Evolutionary conservation across 306 rosid species (phyloP), one percentile per base, ranked within the genome.

Genomic region (Glycine soja): DNA sequence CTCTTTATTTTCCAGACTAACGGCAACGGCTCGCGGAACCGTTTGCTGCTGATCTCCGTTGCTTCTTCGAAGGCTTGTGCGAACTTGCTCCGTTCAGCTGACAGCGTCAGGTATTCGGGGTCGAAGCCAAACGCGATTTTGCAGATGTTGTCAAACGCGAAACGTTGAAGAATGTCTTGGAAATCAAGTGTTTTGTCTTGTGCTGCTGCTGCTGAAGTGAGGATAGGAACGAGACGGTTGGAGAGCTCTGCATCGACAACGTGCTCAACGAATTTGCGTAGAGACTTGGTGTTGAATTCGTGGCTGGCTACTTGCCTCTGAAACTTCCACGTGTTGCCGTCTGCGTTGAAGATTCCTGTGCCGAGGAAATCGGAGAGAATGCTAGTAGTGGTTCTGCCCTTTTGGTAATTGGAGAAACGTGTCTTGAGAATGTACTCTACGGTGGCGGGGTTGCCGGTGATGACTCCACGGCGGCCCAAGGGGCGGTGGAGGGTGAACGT

Each of bases 381-480:
- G 0, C 0, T 0, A 2, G 74, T 46, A 13, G 72, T 38, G 61
- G 3, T 0, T 5, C 6, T 4, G 9, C 97, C 93, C 11, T 94
- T 94, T 10, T 62, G 71, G 82, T 91, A 94, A 52, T 18, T 69
- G 12, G 82, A 63, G 81, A 92, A 92, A 12, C 71, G 74, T 64
- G 83, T 87, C 81, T 91, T 91, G 83, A 94, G 96, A n/a, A 94
- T 90, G 83, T 92, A 89, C 3, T 88, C 87, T 1, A 94, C 97
- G 3, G 68, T 90, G 62, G 86, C 63, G 10, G 97, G 94, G 81
- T 91, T 87, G 30, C 77, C 94, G 8, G 96, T 89, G 61, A 90
- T 0, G 68, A 91, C 47, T 42, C 36, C 13, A 0, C 30, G 67
- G 3, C 6, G 48, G 73, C 83, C 88, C 7, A 75, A 18, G 14